These are phyloP conservation scores for Leishmania mexicana DNA, from an alignment of 208 protist species.

Conservation along the genomic window DNA sequence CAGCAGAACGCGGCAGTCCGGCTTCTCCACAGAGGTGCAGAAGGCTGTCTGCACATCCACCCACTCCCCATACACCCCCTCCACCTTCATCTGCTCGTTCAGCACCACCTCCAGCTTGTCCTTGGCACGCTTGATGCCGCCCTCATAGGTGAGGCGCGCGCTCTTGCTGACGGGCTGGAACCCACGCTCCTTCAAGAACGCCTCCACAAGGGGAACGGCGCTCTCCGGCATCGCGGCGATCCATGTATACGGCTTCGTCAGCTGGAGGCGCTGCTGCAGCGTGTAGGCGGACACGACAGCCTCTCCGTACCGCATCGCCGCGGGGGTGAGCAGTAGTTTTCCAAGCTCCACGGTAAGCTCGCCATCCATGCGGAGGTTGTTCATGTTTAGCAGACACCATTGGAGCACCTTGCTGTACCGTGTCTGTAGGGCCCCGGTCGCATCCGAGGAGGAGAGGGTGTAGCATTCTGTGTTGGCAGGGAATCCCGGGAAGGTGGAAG, in stretches of 20 bases:
- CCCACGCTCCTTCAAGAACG: slow-evolving; percentile 57
- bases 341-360: slow-evolving; percentile 81
- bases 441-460: slow-evolving; percentile 72
- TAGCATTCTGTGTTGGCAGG: slow-evolving; percentile 91
- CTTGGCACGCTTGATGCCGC: slow-evolving; percentile 71
- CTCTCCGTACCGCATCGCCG: slow-evolving; percentile 44
- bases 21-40: slow-evolving; percentile 63
- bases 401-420: slow-evolving; percentile 92
- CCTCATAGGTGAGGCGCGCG: slow-evolving; percentile 71
- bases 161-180: slow-evolving; percentile 49
- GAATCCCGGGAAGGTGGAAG: slow-evolving; percentile 86
- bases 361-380: slow-evolving; percentile 90
- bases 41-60: slow-evolving; percentile 80
- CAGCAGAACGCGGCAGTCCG: slow-evolving; percentile 76
- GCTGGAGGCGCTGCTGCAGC: slow-evolving; percentile 89
- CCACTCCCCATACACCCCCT: slow-evolving; percentile 70
- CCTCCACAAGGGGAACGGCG: slow-evolving; percentile 44
- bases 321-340: slow-evolving; percentile 72
- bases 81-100: slow-evolving; percentile 64
- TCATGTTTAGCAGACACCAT: slow-evolving; percentile 93
- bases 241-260: slow-evolving; percentile 84
- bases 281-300: slow-evolving; percentile 84
- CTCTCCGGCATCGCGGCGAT: slow-evolving; percentile 67
- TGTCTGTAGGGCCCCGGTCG: slow-evolving; percentile 60
- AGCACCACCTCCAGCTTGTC: slow-evolving; percentile 70